Conservation (phyloP, 352 stramenopile genomes). For the Phytophthora sp. region DNA sequence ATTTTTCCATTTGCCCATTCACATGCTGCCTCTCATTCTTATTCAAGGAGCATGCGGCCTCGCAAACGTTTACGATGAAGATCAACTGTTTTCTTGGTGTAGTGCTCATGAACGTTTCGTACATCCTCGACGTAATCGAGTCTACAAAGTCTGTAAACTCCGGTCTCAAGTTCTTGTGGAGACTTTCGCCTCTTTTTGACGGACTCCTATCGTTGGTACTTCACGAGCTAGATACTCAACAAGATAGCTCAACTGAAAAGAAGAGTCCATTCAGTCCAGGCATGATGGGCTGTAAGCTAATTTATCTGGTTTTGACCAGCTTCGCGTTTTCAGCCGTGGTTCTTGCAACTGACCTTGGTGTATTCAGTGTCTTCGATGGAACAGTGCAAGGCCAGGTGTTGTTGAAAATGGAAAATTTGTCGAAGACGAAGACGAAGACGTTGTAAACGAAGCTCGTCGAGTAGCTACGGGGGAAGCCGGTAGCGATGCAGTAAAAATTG, state of each 20-base stretch:
- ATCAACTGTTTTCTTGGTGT: slow-evolving; percentile 63
- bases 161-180: slow-evolving; percentile 63
- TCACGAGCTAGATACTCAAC: slow-evolving; percentile 32
- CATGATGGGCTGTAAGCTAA: slow-evolving; percentile 54
- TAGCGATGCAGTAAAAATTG: slow-evolving; percentile 32
- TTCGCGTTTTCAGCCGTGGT: slow-evolving; percentile 26
- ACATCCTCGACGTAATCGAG: slow-evolving; percentile 44
- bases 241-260: slow-evolving; percentile 30
- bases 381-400: neutral
- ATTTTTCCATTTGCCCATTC: slow-evolving; percentile 49
- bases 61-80: slow-evolving; percentile 62
- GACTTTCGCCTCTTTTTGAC: slow-evolving; percentile 59
- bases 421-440: slow-evolving; percentile 44
- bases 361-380: slow-evolving; percentile 7
- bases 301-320: slow-evolving; percentile 40
- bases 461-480: slow-evolving; percentile 23
- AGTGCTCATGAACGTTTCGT: slow-evolving; percentile 55
- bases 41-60: slow-evolving; percentile 51
- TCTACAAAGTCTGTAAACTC: slow-evolving; percentile 47
- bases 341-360: slow-evolving; percentile 36
- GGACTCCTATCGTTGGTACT: slow-evolving; percentile 36
- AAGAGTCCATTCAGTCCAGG: slow-evolving; percentile 53
- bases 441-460: slow-evolving; percentile 35
- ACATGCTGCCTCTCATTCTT: slow-evolving; percentile 62
- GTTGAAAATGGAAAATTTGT: slow-evolving; percentile 10